These are phyloP conservation scores for Daldinia vernicosa DNA, from an alignment of 495 filamentous ascomycete genomes.

Conservation along the genomic window DNA sequence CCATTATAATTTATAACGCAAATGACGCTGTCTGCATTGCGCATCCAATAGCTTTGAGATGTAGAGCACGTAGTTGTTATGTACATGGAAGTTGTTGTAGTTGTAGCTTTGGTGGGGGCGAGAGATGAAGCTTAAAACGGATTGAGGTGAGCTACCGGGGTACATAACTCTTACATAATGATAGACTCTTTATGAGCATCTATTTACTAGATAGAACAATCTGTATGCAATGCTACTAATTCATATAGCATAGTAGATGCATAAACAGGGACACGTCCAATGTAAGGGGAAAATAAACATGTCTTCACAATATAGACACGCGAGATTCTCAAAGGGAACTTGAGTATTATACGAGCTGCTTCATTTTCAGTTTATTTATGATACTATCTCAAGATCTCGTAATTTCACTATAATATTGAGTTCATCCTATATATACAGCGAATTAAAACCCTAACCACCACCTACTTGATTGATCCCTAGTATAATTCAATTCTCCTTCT, in stretches of 20 bases:
- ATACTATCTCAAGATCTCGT: not conserved
- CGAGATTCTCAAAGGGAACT: not conserved
- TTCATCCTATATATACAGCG: not conserved
- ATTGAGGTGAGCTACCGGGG: not conserved
- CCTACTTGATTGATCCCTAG: not conserved
- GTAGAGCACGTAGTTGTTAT: not conserved
- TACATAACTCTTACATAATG: not conserved
- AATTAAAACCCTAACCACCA: not conserved
- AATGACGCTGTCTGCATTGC: conserved; percentile 11
- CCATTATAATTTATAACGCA: conserved; percentile 28
- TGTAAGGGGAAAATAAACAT: no score
- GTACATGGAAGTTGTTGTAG: not conserved
- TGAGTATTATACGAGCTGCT: not conserved
- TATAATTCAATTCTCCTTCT: not conserved
- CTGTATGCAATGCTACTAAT: not conserved
- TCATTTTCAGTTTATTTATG: not conserved
- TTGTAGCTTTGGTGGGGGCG: not conserved
- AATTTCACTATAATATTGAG: not conserved
- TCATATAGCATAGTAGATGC: not conserved
- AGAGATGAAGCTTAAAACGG: not conserved
- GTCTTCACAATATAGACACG: not conserved
- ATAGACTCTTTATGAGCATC: not conserved
- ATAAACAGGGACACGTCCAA: not conserved
- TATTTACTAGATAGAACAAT: not conserved
- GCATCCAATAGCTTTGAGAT: not conserved